These are phyloP conservation scores for Sesbania bispinosa DNA, from an alignment of 306 rosid genomes.

Conservation along the genomic window DNA sequence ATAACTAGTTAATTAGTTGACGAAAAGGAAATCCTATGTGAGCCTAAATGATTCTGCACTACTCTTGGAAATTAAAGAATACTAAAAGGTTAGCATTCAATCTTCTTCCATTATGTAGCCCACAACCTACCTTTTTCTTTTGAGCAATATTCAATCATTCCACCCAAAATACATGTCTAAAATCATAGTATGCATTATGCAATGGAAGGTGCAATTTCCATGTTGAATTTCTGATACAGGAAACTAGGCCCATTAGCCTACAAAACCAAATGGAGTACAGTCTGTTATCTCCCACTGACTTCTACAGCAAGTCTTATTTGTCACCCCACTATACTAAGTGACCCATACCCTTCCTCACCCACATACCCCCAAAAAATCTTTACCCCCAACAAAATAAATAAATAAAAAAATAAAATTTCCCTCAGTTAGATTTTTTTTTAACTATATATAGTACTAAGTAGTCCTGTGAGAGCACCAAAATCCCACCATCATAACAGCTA, in stretches of 20 bases:
- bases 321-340: conserved; percentile 10
- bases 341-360: conserved; percentile 22
- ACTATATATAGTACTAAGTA: conserved; percentile 31
- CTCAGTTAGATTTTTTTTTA: neutral
- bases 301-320: no score
- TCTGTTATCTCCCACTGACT: no score
- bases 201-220: neutral
- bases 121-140: conserved; percentile 2
- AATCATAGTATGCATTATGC: neutral
- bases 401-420: neutral
- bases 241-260: conserved; percentile 17
- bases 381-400: neutral
- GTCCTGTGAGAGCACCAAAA: conserved; percentile 25
- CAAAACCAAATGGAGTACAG: no score
- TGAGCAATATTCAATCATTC: neutral
- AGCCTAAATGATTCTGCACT: conserved; percentile 13
- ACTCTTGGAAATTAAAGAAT: conserved; percentile 15
- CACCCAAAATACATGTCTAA: neutral
- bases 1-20: neutral
- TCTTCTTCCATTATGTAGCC: conserved; percentile 1
- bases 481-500: neutral
- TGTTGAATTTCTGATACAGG: neutral
- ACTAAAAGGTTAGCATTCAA: neutral
- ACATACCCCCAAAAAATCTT: neutral
- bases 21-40: neutral